Evolutionary conservation across 2,329 filamentous ascomycete species (phyloP), one percentile per base, ranked within the genome.

Genomic region (Xylariaceae sp.): DNA sequence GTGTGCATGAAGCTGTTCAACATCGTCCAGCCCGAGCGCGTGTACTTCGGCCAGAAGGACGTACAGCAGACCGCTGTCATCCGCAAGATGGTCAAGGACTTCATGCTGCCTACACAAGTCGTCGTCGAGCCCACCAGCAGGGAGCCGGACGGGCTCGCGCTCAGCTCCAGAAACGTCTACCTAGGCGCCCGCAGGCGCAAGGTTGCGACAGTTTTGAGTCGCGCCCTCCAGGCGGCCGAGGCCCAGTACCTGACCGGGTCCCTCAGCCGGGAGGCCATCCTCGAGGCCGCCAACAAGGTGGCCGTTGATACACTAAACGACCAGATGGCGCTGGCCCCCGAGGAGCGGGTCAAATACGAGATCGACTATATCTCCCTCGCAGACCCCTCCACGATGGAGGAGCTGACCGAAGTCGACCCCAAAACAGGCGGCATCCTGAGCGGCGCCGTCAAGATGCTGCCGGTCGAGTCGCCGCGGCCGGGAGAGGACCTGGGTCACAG

Each of bases 1-100:
- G 83, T 98, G 2, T 95, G 89, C 64, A 92, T 90, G 75, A 98
- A 93, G 62, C 64, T 93, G 11, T 90, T 93, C 63, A 89, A 89
- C 52, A 84, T 88, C 35, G 79, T 86, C 29, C 70, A 77, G 44
- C 82, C 86, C 4, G 81, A 89, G 36, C 73, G 73, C 28, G 85
- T 87, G 5, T 92, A 92, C 63, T 95, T 98, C 65, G 92, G 92
- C 4, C 92, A 96, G 60, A 98, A 98, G 64, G 92, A 98, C 58
- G 78, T 95, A 14, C 92, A 98, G 66, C 92, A 98, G 63, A 94
- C 88, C 0, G 84, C 94, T 13, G 75, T 98, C 9, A 84, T 98
- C 51, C 80, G 77, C 51, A 77, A 83, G 28, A 79, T 98, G 75
- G 83, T 95, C 19, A 72, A 77, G 45, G 92, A 98, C 58, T 89